A percentile compares a stretch with the other conserved stretches of the same genome.
Evolutionary conservation across 768 basidiomycete genomes (phyloP).

Genomic region (Amanita subjunquillea): DNA sequence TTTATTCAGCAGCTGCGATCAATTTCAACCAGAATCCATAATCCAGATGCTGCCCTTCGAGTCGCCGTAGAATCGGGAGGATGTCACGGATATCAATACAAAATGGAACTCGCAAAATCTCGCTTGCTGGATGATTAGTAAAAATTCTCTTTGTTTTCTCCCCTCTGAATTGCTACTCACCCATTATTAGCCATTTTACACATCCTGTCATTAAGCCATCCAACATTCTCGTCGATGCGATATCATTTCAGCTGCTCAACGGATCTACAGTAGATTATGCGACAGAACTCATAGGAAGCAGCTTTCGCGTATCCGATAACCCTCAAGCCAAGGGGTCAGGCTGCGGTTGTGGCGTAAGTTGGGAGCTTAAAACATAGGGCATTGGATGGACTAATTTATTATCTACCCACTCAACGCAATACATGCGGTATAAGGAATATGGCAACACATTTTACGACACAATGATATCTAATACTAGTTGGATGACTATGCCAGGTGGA

Average conservation of each 20-base stretch:
- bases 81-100: constrained; percentile 97
- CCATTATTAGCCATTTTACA: constrained; percentile 46
- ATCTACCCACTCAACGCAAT: neutral
- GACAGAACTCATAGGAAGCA: constrained; percentile 91
- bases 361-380: constrained; percentile 62
- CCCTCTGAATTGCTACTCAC: constrained; percentile 1
- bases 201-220: constrained; percentile 64
- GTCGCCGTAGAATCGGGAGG: constrained; percentile 89
- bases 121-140: constrained; percentile 78
- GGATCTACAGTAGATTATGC: constrained; percentile 87
- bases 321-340: constrained; percentile 86
- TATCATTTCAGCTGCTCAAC: constrained; percentile 77
- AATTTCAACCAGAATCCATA: constrained; percentile 57
- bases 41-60: constrained; percentile 59
- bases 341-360: constrained; percentile 94
- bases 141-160: constrained; percentile 18
- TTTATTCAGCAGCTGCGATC: constrained; percentile 59
- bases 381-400: neutral
- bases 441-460: neutral
- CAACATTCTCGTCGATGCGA: constrained; percentile 75
- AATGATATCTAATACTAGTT: constrained; percentile 3
- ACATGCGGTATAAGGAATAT: neutral
- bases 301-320: constrained; percentile 75
- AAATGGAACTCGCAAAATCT: constrained; percentile 65
- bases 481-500: neutral